Base-by-base conservation (phyloP, 139 green algal species). In the Pleodorina starrii region DNA sequence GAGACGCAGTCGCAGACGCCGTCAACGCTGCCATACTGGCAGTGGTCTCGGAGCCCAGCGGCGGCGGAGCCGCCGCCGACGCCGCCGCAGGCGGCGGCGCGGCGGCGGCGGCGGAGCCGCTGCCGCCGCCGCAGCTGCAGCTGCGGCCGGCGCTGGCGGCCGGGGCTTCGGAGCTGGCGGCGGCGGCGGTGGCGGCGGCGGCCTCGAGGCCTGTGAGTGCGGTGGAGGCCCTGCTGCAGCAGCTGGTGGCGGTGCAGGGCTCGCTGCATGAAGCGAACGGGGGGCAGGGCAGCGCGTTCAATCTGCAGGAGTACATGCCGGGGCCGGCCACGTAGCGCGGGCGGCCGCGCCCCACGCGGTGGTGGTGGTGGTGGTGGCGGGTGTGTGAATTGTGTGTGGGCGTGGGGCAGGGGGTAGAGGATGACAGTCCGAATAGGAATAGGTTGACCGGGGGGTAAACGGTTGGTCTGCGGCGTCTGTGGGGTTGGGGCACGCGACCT, bases 21-120 rank as follows among this genome's bases (percentile, higher is more conserved):
- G 89, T 98, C 60, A 98, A 98, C 83, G 86, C 89, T 7, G 94
- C 94, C 16, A 76, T 98, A 40, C 90, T 98, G 84, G 69, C 50
- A 0, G 80, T 68, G 27, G 12, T 84, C 35, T 38, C 46, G 35
- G 74, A 42, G 38, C 29, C 36, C 5, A 25, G 80, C 17, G 32
- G 80, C n/a, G n/a, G n/a, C n/a, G n/a, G n/a, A n/a, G n/a, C n/a
- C n/a, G n/a, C n/a, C n/a, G n/a, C n/a, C 32, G 11, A 59, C 23
- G 43, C 51, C 2, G 43, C 46, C 10, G 82, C 32, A 74, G 48
- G 54, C 7, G 27, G 78, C 32, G n/a, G 29, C 32, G 68, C 35
- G 3, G 68, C 35, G n/a, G n/a, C n/a, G n/a, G n/a, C n/a, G n/a
- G n/a, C n/a, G n/a, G n/a, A n/a, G n/a, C n/a, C n/a, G n/a, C n/a